phyloP scores from a whole-genome alignment of 2,329 filamentous ascomycete genomes.

The Colletotrichum tanaceti region DNA sequence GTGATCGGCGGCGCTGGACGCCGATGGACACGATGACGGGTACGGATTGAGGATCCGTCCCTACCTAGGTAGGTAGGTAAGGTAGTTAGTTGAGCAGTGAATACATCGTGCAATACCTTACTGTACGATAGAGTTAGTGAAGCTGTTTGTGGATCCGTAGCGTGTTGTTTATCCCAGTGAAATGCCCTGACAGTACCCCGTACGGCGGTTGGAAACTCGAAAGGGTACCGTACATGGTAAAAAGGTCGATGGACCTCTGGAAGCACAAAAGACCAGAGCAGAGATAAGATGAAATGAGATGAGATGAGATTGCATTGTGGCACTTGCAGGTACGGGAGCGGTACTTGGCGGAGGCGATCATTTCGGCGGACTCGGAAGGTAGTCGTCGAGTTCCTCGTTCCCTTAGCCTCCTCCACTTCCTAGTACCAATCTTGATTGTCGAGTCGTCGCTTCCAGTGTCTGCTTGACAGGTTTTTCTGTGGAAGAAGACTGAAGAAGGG shows the following conservation, averaged over 20 bases:
- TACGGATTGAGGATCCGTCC: background rate
- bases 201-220: background rate
- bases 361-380: slow-evolving; percentile 11
- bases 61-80: too few relatives aligned
- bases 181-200: too few relatives aligned
- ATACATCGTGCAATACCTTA: too few relatives aligned
- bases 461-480: background rate
- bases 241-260: background rate
- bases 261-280: too few relatives aligned
- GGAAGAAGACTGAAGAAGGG: too few relatives aligned
- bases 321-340: slow-evolving; percentile 14
- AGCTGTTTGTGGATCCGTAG: too few relatives aligned
- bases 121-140: slow-evolving; percentile 7
- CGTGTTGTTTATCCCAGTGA: too few relatives aligned
- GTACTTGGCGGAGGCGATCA: slow-evolving; percentile 17
- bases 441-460: background rate
- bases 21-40: background rate
- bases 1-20: slow-evolving; percentile 13
- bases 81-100: slow-evolving; percentile 10
- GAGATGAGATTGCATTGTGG: slow-evolving; percentile 24
- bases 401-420: background rate
- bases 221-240: slow-evolving; percentile 24
- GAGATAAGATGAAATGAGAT: too few relatives aligned
- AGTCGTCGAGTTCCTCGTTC: slow-evolving; percentile 1
- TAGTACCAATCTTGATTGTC: background rate